Evolutionary conservation across 177 flowering plant genomes (phyloP), one percentile per base, ranked within the genome.

Genomic region (Vitis hybrid): DNA sequence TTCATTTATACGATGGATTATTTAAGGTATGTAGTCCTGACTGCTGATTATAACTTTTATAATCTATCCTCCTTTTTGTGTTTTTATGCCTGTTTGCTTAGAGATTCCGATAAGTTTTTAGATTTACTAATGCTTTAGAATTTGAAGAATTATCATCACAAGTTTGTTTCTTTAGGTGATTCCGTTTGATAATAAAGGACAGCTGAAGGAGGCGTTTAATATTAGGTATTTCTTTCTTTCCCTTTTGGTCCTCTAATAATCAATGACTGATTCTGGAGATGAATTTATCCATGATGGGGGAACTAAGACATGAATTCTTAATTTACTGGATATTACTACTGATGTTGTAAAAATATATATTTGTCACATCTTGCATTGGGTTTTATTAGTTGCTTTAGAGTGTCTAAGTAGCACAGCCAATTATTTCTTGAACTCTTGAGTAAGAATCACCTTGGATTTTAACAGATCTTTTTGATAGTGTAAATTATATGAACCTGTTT

Each of bases 171-270:
- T 18, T 66, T 83, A 96, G 98, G 99, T 93, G 67, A 93, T 96
- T 80, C 99, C 98, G 56, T 93, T 93, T 73, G 98, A 93, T 71
- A 96, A 88, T 72, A 93, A 85, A 76, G 98, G 99, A 34, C 97
- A 92, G 77, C 97, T 93, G 59, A 92, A 96, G 77, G 99, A 96
- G 83, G 98, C 98, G 56, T 96, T 93, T 75, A 96, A 93, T 66
- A 91, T 93, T 45, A 86, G 99, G 99, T 93, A 86, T 45, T 56
- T 30, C 2, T 13, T 63, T 56, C 62, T 57, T 56, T 0, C 34
- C 57, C 45, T 34, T 45, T 17, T 60, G 17, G 48, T 30, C 23
- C 50, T 30, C 32, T 58, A 40, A 26, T 65, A 8, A 5, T 58
- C 0, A 40, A 9, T 32, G 7, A 32, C 12, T 21, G 7, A 66